Base-by-base conservation (phyloP, 352 stramenopile species). In the Pythium grandisporangium region DNA sequence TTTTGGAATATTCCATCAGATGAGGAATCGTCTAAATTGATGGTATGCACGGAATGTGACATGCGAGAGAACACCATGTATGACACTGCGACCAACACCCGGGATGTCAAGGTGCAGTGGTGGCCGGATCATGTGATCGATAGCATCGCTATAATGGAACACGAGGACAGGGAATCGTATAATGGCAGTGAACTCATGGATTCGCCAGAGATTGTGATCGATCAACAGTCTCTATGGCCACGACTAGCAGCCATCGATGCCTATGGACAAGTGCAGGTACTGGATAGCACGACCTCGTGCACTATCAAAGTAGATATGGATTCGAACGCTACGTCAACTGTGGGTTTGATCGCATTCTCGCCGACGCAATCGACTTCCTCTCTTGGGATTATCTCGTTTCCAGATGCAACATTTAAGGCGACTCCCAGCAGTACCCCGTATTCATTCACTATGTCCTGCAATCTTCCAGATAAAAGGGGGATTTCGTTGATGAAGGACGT, bases 251-350 rank as follows among this genome's bases (percentile, higher is more conserved):
- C 70, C 1, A 45, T 78, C 2, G 72, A 86, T 39, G 29, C 83
- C 1, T 86, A 86, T 35, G 53, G 55, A 0, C 72, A 86, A 38
- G 55, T 80, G 19, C 70, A 86, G 44, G 66, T 80, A 2, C 48
- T 86, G 11, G 72, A 86, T 29, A 61, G 45, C 21, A 35, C 56
- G 22, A 84, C 72, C 0, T 40, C 65, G 30, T 86, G 72, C 30
- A 26, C 45, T 14, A 51, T 71, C 11, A 42, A 35, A 5, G n/a
- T n/a, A n/a, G n/a, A n/a, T n/a, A n/a, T n/a, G n/a, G n/a, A n/a
- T n/a, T n/a, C n/a, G n/a, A n/a, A n/a, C n/a, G n/a, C n/a, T n/a
- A n/a, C n/a, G n/a, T n/a, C n/a, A n/a, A n/a, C n/a, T n/a, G n/a
- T n/a, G n/a, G n/a, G n/a, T n/a, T n/a, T n/a, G n/a, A n/a, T n/a